Evolutionary conservation across 495 filamentous ascomycete genomes (phyloP), one percentile per base, ranked within the genome.

Genomic region (Penicillium paxilli): DNA sequence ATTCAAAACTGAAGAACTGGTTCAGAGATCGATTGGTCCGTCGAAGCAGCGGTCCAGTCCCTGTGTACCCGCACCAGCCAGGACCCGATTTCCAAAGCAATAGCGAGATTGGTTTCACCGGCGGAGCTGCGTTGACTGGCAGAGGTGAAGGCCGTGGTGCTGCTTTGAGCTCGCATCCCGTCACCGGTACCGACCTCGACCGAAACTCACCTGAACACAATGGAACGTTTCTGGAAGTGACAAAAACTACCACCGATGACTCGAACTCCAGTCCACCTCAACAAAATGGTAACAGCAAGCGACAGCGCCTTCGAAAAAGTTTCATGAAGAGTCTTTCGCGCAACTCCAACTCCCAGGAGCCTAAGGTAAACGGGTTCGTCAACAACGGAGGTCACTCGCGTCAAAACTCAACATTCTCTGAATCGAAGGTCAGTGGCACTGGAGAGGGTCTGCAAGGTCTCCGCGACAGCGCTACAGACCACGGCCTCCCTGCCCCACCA

Each of bases 391-490:
- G 44, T 11, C 48, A 54, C 51, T 42, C 71, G 55, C 52, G 67
- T 67, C 14, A 54, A 12, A 48, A 11, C 82, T 87, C 63, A 57
- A 83, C 32, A 75, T 80, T 32, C 54, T 80, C 37, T 68, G 70
- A 47, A 54, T 58, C 49, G 49, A 65, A 46, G 65, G 55, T 55
- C 22, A 74, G 69, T 44, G 66, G 62, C 14, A 59, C 63, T 16
- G 40, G 40, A 5, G 70, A 79, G 16, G 16, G 35, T 47, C 60
- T 47, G 65, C 75, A 71, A 47, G 73, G 70, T 44, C 68, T 78
- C 26, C 68, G 73, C 24, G 73, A 82, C 47, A 77, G 69, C 53
- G 82, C 79, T 32, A 60, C 71, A 37, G 75, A 76, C n/a, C 79
- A 78, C 32, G 68, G 69, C 16, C 59, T 80, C 25, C 64, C 68